Percentiles rank a stretch among this genome's conserved stretches.
phyloP scores from a whole-genome alignment of 2,329 filamentous ascomycete species.

The Pseudocercospora macadamiae region DNA sequence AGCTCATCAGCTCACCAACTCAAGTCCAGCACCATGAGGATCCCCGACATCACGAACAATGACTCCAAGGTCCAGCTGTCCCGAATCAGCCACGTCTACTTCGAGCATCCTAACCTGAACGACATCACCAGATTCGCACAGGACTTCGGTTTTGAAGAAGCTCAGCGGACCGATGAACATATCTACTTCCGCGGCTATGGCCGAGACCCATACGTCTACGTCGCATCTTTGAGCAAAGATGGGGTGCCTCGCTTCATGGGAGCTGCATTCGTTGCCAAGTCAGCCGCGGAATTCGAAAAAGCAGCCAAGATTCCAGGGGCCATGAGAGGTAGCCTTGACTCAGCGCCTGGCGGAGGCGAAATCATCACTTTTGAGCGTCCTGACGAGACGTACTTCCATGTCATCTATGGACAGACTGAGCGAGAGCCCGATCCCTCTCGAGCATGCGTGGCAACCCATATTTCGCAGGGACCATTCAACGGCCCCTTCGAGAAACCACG shows the following conservation, averaged over 20 bases:
- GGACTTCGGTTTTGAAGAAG: conserved; percentile 18
- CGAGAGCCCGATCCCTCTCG: not conserved
- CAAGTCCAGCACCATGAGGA: conserved; percentile 5
- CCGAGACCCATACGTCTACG: conserved; percentile 18
- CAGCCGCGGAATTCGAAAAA: conserved; percentile 17
- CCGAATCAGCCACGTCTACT: conserved; percentile 16
- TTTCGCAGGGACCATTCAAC: conserved; percentile 8
- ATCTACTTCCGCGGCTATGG: conserved; percentile 21
- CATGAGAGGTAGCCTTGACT: not conserved
- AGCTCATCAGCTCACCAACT: not conserved
- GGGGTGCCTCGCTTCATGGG: conserved; percentile 15
- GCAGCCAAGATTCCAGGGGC: conserved; percentile 8
- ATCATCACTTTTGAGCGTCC: conserved; percentile 11
- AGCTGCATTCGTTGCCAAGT: conserved; percentile 18
- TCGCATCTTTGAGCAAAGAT: conserved; percentile 12
- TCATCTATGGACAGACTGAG: conserved; percentile 11
- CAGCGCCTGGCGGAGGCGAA: conserved; percentile 13
- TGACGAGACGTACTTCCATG: conserved; percentile 15
- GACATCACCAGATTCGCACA: conserved; percentile 13
- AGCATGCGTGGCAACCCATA: conserved; percentile 4
- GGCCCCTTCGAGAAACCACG: conserved; percentile 15
- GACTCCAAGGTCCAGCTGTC: conserved; percentile 16
- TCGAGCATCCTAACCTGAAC: conserved; percentile 16
- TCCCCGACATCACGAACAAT: conserved; percentile 14
- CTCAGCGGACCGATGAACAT: not conserved